Evolutionary conservation across 202 grass and related monocot species (phyloP).

Genomic region (Cymbopogon flexuosus): DNA sequence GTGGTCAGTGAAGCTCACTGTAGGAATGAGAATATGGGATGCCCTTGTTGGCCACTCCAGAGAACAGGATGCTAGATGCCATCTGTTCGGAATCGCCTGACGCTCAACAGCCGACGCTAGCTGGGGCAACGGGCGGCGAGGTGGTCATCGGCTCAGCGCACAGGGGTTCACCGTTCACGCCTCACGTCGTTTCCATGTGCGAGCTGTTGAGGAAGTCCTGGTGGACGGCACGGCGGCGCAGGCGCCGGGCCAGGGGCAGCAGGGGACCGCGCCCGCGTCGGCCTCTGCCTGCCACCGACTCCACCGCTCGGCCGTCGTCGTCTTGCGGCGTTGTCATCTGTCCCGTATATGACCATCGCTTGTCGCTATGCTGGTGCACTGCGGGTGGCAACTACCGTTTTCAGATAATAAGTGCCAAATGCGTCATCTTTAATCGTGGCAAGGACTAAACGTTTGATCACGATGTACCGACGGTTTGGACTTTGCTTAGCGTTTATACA

Average conservation of each 20-base stretch:
- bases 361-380: neutral
- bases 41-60: neutral
- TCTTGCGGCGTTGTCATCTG: neutral
- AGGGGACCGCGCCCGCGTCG: neutral
- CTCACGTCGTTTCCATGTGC: conserved; percentile 13
- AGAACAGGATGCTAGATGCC: too few species aligned
- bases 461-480: too few species aligned
- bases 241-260: neutral
- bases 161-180: neutral
- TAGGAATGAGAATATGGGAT: neutral
- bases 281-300: neutral
- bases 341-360: neutral
- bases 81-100: neutral
- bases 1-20: too few species aligned
- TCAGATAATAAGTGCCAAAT: neutral
- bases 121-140: neutral
- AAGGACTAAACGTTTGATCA: too few species aligned
- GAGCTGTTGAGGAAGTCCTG: neutral
- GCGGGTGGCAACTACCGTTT: neutral
- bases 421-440: neutral
- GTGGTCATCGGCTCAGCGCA: neutral
- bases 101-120: neutral
- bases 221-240: neutral
- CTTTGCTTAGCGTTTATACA: too few species aligned
- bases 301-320: conserved; percentile 20